Evolutionary conservation across 176 grass and related monocot genomes (phyloP), one percentile per base, ranked within the genome.

Genomic region (Rhynchospora breviuscula): DNA sequence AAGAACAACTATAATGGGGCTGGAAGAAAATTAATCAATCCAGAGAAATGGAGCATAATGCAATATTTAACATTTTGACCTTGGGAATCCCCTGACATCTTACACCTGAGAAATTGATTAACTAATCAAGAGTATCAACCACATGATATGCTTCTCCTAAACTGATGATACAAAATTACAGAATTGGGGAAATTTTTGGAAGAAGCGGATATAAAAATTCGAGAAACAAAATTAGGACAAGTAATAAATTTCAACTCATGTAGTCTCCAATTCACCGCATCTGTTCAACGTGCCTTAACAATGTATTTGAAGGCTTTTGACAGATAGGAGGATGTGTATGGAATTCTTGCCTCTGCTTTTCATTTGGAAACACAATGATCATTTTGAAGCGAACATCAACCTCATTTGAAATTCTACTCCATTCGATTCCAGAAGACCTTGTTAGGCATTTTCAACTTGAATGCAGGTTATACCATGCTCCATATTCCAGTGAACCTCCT

Each of bases 401-500:
- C 0, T 6, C 29, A 67, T 3, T 44, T 48, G 8, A 72, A 21
- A 45, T 72, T 22, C 17, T 9, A 11, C 18, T 4, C 2, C 14
- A 6, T 17, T 74, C 14, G n/a, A 47, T 52, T 13, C 10, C 14
- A 3, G n/a, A 51, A 52, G 46, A 74, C 10, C 46, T 26, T 26
- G 19, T 74, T 22, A 74, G 10, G 22, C 21, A 74, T 74, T 77
- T 56, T 13, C n/a, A 31, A 77, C 72, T 54, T 29, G 49, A 56
- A 63, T 44, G 90, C 90, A 95, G 75, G 88, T 83, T 9, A 35
- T 79, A 79, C 86, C 86, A 86, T 95, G 93, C 57, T 85, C 44
- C 86, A 88, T 80, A 80, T 88, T 95, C 93, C 93, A 95, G 85
- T 95, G 85, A 54, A 92, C 87, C 29, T 90, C 90, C 81, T 95